Percentiles rank a stretch among this genome's conserved stretches.
Evolutionary conservation across 2,329 filamentous ascomycete species (phyloP).

Genomic region (Aspergillus phoenicis): DNA sequence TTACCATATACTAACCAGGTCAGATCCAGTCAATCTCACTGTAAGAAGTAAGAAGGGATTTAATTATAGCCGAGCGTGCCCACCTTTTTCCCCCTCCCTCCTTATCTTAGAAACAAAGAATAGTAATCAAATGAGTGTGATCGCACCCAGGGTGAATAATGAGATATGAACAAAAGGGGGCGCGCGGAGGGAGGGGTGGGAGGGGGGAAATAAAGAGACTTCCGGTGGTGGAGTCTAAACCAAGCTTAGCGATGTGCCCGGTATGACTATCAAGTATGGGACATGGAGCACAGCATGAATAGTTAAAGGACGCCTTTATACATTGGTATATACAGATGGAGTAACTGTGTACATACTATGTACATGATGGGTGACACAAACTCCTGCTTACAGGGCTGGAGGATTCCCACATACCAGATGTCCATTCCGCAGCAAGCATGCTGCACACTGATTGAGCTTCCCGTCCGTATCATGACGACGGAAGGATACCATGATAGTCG

Average conservation of each 20-base stretch:
- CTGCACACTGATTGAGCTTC: not conserved
- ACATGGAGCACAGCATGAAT: not conserved
- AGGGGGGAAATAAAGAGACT: not conserved
- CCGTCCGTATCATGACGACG: slow-evolving; percentile 23
- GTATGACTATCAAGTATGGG: not conserved
- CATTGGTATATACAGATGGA: not conserved
- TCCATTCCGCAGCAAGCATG: slow-evolving; percentile 26
- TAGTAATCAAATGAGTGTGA: not conserved
- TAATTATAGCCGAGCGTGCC: not conserved
- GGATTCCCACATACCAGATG: slow-evolving; percentile 15
- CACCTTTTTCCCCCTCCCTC: not conserved
- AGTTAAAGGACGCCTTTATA: not conserved
- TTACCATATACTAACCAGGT: not conserved
- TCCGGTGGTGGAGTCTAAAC: slow-evolving; percentile 7
- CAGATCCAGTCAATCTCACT: not conserved
- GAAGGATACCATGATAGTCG: slow-evolving; percentile 4
- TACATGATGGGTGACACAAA: slow-evolving; percentile 8
- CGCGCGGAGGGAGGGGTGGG: not conserved
- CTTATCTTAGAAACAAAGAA: not conserved
- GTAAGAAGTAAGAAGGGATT: not conserved
- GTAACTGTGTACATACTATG: not conserved
- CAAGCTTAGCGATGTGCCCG: not conserved
- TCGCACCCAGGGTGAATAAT: not conserved
- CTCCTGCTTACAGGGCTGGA: slow-evolving; percentile 11
- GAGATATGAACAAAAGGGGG: slow-evolving; percentile 1